Percentiles rank a stretch among this genome's conserved stretches.
Evolutionary conservation across 768 basidiomycete genomes (phyloP).

Genomic region (Rhizopogon roseolus): DNA sequence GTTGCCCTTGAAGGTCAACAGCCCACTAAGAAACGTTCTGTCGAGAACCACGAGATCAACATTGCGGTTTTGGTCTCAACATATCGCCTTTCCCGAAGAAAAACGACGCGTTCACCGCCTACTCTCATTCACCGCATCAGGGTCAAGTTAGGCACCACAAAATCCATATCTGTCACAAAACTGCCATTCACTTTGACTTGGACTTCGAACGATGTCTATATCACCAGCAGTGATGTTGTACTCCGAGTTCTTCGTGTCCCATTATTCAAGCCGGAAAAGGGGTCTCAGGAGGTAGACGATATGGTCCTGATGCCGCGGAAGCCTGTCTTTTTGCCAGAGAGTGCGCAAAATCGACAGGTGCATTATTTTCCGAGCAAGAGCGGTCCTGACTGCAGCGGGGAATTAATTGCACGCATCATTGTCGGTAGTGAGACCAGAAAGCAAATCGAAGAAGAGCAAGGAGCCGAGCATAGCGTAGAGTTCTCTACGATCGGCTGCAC

Average conservation of each 20-base stretch:
- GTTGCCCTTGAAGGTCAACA: neutral
- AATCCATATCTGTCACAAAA: slow-evolving; percentile 10
- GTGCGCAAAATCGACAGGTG: slow-evolving; percentile 13
- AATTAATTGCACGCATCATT: neutral
- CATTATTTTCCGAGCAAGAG: slow-evolving; percentile 15
- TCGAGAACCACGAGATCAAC: neutral
- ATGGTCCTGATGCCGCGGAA: slow-evolving; percentile 12
- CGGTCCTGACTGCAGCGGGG: neutral
- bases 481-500: neutral
- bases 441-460: neutral
- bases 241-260: slow-evolving; percentile 17
- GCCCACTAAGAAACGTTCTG: neutral
- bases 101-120: neutral
- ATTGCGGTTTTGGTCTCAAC: neutral
- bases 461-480: neutral
- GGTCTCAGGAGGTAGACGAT: neutral
- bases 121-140: neutral
- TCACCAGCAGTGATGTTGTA: slow-evolving; percentile 11
- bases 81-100: neutral
- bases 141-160: neutral
- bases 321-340: slow-evolving; percentile 18
- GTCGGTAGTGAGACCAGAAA: neutral
- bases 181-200: slow-evolving; percentile 24
- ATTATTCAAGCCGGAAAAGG: slow-evolving; percentile 13
- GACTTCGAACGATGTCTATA: slow-evolving; percentile 18